Evolutionary conservation across 2,329 filamentous ascomycete species (phyloP).

Genomic region (Colletotrichum scovillei): DNA sequence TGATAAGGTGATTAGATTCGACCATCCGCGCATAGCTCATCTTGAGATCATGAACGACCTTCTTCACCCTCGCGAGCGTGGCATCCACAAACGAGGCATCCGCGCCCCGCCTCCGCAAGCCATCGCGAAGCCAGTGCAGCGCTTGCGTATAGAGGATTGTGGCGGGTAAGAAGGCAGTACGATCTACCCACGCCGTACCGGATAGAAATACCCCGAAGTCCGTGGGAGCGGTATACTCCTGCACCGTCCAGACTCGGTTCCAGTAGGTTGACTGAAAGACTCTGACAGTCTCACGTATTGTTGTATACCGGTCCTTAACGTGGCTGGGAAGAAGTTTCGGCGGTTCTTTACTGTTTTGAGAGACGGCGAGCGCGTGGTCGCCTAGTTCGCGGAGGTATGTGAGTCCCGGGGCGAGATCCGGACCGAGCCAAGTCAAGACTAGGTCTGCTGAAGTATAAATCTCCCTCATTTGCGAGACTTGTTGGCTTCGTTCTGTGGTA

Average conservation of each 20-base stretch:
- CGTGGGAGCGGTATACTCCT: neutral
- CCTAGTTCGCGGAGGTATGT: neutral
- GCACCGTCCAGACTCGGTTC: neutral
- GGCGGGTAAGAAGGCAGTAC: neutral
- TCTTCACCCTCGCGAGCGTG: neutral
- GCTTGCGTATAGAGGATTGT: neutral
- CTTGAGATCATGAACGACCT: neutral
- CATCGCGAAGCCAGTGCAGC: neutral
- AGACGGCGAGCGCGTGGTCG: neutral
- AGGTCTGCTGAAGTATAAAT: constrained; percentile 33
- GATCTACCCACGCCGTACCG: neutral
- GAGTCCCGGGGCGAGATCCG: neutral
- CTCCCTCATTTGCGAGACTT: constrained; percentile 35
- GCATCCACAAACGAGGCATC: neutral
- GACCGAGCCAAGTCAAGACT: constrained; percentile 37
- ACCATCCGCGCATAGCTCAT: neutral
- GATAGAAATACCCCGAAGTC: neutral
- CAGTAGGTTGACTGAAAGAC: neutral
- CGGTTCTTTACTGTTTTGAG: neutral
- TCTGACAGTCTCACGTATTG: neutral
- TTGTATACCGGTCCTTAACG: neutral
- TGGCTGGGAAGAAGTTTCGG: neutral
- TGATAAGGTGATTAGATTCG: neutral
- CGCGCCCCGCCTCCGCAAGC: neutral
- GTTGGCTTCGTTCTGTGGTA: constrained; percentile 36